Base-by-base conservation (phyloP, 495 filamentous ascomycete genomes). In the Penicillium silybi region DNA sequence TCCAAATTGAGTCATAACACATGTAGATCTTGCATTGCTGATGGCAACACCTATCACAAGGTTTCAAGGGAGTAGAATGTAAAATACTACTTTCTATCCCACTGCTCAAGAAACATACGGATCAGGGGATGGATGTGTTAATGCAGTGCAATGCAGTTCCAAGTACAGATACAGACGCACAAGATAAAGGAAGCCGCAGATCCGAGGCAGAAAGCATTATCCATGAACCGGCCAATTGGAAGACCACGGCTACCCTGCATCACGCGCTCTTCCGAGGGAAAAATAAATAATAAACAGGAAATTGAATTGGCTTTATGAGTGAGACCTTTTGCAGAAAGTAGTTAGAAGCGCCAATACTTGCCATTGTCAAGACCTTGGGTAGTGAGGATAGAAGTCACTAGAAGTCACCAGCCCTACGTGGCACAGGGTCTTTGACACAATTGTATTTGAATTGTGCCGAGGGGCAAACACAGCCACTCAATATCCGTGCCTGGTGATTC, bases 211-310 rank as follows among this genome's bases (percentile, higher is more conserved):
- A 37, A 32, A 13, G 20, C 20, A 15, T 11, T 10, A 13, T 32
- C 29, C 9, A 10, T 13, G 29, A 32, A 8, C 48, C 27, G 10
- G 41, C 48, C 48, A 51, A 51, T 51, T 51, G 48, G 48, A 51
- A 51, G 41, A 15, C 16, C 17, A 20, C 41, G 48, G 41, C 43
- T 51, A 20, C 7, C 25, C 15, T 17, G 25, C 27, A 51, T 25
- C 27, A 44, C 19, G 39, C 26, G 26, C 32, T 16, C 2, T 39
- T 4, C 37, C 18, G 13, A 11, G 8, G 8, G 11, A 32, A 32
- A 32, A 15, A 32, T 3, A 32, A 32, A 32, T 3, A 1, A 32
- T 13, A 15, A 7, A 1, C 4, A 38, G 8, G 4, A 3, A 16
- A 6, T 15, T 39, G 16, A 16, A 39, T 39, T 11, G 43, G 22